phyloP scores from a whole-genome alignment of 1,284 basidiomycete genomes.

The Ceratobasidium sp. region DNA sequence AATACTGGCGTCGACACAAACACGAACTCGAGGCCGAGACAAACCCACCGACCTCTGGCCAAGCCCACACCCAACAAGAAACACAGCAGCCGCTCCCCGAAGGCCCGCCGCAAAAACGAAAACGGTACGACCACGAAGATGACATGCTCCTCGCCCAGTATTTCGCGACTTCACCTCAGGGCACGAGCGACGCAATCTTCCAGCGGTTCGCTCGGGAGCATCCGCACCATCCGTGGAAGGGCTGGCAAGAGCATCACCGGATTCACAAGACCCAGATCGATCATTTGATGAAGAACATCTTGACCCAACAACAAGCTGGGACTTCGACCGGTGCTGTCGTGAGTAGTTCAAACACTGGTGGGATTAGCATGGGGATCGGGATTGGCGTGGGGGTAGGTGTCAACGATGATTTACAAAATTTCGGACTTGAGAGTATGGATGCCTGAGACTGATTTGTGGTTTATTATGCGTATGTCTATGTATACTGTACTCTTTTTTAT shows the following conservation, averaged over 20 bases:
- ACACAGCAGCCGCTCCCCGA: constrained; percentile 49
- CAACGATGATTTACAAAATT: constrained; percentile 3
- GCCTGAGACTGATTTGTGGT: not conserved
- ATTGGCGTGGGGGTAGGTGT: not conserved
- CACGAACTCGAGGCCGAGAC: constrained; percentile 74
- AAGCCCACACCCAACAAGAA: constrained; percentile 9
- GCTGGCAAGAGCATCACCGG: constrained; percentile 86
- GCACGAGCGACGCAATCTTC: constrained; percentile 80
- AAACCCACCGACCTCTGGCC: constrained; percentile 6
- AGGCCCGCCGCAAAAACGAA: constrained; percentile 75
- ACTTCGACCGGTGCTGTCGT: not conserved
- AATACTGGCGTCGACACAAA: constrained; percentile 82
- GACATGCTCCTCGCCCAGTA: constrained; percentile 76
- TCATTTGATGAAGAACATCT: constrained; percentile 68
- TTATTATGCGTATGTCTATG: constrained; percentile 19
- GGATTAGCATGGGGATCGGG: not conserved
- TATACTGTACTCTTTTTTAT: not conserved
- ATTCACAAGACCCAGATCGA: constrained; percentile 84
- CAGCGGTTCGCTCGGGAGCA: constrained; percentile 73
- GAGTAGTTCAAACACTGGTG: not conserved
- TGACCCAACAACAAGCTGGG: constrained; percentile 47
- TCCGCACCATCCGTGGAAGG: constrained; percentile 87
- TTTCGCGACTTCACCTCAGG: constrained; percentile 71
- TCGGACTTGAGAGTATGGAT: constrained; percentile 18
- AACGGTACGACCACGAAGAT: constrained; percentile 77